Percentiles rank a stretch among this genome's conserved stretches.
These are phyloP conservation scores for Paxillus involutus DNA, from an alignment of 768 basidiomycete genomes.

Conservation along the genomic window DNA sequence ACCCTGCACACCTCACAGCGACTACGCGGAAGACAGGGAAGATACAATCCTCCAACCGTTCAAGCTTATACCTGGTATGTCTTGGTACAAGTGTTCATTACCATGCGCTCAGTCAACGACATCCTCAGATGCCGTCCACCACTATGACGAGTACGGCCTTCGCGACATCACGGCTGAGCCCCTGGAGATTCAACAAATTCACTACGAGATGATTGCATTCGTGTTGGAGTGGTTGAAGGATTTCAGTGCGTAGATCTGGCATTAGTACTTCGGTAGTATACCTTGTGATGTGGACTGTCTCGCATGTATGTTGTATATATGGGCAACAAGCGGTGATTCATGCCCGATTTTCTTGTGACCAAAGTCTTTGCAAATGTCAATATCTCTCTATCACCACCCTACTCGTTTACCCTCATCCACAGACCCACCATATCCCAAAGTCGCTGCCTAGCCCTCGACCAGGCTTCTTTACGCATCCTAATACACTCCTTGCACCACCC, in stretches of 20 bases:
- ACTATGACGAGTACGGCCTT: slow-evolving; percentile 74
- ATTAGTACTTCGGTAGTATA: too few species aligned
- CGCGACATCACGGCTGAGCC: slow-evolving; percentile 64
- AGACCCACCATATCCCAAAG: slow-evolving; percentile 32
- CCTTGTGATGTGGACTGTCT: too few species aligned
- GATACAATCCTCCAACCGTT: slow-evolving; percentile 80
- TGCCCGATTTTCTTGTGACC: too few species aligned
- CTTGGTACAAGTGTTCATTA: not conserved
- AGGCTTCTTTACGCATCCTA: slow-evolving; percentile 23
- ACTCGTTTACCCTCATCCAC: slow-evolving; percentile 19
- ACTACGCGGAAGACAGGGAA: slow-evolving; percentile 61
- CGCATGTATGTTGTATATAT: too few species aligned
- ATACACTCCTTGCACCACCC: slow-evolving; percentile 39
- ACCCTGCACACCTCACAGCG: slow-evolving; percentile 80
- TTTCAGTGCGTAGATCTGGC: slow-evolving; percentile 26
- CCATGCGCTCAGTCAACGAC: not conserved
- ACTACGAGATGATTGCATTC: slow-evolving; percentile 77
- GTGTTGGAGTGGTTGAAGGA: slow-evolving; percentile 71
- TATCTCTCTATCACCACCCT: too few species aligned
- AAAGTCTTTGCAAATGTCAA: too few species aligned
- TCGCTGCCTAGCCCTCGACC: slow-evolving; percentile 28
- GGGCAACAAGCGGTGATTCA: too few species aligned
- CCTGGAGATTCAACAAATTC: slow-evolving; percentile 73
- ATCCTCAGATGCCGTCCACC: slow-evolving; percentile 64
- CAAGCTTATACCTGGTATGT: slow-evolving; percentile 82